Evolutionary conservation across 2,329 filamentous ascomycete species (phyloP), one percentile per base, ranked within the genome.

Genomic region (Pseudogymnoascus sp.): DNA sequence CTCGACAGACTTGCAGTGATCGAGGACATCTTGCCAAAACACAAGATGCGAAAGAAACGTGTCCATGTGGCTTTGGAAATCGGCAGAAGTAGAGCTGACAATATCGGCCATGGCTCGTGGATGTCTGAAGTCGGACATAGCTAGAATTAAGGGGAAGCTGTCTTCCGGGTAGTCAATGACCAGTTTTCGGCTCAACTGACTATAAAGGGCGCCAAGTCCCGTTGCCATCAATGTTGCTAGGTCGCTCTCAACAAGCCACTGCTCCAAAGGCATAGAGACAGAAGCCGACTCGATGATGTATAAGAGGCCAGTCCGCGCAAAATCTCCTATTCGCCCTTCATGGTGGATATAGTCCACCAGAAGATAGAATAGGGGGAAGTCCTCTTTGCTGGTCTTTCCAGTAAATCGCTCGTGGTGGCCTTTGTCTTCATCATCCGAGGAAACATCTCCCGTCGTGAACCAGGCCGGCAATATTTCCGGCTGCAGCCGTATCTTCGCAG

Each of bases 11-110:
- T 87, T 86, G 77, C 94, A 99, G 75, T 97, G 93, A 73, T 97
- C 94, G 64, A 99, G 79, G 35, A 97, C 92, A 74, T 99, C 94
- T 76, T 99, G 94, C 94, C 94, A 99, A 72, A 99, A 99, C 5
- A 95, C 80, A 58, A 99, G 82, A 72, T 97, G 95, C 0, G 94
- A 96, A 42, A 99, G 81, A 71, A 99, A 99, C 0, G 92, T 96
- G 62, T 93, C 87, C 71, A 97, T 84, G 69, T 97, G 91, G n/a
- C 86, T 83, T 69, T 91, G 89, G 66, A 95, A 92, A 64, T 91
- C 85, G 0, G 83, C 79, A 2, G 88, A 86, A 72, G 89, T 87
- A 58, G 91, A 87, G 75, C 85, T 86, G 69, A 91, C 84, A 67
- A 92, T 84, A 70, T 91, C 84, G 69, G 86, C 82, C 67, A 85